These are phyloP conservation scores for Hamigera avellanea DNA, from an alignment of 495 filamentous ascomycete genomes.

Conservation along the genomic window DNA sequence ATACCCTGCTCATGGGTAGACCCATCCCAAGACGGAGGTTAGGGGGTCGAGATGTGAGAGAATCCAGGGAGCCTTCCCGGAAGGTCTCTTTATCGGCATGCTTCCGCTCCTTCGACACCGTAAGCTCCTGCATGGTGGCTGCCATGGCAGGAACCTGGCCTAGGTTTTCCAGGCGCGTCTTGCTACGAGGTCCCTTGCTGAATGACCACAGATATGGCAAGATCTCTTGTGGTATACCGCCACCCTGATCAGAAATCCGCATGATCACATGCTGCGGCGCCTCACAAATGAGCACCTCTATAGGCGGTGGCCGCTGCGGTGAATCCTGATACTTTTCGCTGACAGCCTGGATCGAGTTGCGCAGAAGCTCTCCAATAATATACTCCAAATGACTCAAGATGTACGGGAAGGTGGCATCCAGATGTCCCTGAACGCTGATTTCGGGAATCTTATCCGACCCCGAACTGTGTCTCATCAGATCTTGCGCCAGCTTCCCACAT, in stretches of 20 bases:
- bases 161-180: conserved; percentile 67
- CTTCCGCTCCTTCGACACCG: conserved; percentile 21
- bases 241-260: conserved; percentile 88
- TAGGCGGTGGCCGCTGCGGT: conserved; percentile 51
- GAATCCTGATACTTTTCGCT: conserved; percentile 51
- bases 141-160: conserved; percentile 83
- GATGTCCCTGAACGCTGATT: conserved; percentile 75
- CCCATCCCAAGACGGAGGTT: conserved; percentile 89
- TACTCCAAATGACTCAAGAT: conserved; percentile 95
- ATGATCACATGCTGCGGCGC: conserved; percentile 93
- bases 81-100: conserved; percentile 19
- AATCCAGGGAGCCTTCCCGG: conserved; percentile 56
- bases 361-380: conserved; percentile 87
- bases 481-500: conserved; percentile 61
- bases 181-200: conserved; percentile 72
- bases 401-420: conserved; percentile 87
- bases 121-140: conserved; percentile 85
- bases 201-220: conserved; percentile 95
- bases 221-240: conserved; percentile 74
- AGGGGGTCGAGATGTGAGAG: conserved; percentile 69
- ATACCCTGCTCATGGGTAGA: conserved; percentile 84
- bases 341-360: conserved; percentile 89
- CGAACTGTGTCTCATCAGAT: conserved; percentile 60
- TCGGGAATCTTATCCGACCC: conserved; percentile 62
- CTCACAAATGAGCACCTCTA: conserved; percentile 91